Evolutionary conservation across 2,329 filamentous ascomycete species (phyloP).

Genomic region (Westerdykella aurantiaca): DNA sequence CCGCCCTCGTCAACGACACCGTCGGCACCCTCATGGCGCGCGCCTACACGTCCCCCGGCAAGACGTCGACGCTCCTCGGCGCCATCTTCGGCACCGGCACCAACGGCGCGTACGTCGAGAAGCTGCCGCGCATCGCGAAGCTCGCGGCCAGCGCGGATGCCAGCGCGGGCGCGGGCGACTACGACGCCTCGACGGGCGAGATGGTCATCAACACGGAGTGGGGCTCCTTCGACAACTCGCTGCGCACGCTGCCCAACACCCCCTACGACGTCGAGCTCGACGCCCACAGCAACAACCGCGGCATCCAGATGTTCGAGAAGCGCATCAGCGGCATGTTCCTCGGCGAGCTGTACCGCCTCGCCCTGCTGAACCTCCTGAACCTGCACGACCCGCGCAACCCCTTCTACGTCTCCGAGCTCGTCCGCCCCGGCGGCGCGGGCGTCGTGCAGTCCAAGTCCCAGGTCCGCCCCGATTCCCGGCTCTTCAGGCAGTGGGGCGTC

Average conservation of each 20-base stretch:
- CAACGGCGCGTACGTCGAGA: constrained; percentile 96
- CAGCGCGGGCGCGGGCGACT: constrained; percentile 47
- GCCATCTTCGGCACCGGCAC: constrained; percentile 97
- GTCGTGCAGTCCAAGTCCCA: constrained; percentile 48
- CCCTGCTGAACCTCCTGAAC: constrained; percentile 66
- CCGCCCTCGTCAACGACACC: constrained; percentile 93
- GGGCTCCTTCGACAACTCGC: constrained; percentile 94
- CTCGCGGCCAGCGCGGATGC: constrained; percentile 42
- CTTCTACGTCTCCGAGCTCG: constrained; percentile 70
- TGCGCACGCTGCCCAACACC: constrained; percentile 81
- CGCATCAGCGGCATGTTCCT: constrained; percentile 97
- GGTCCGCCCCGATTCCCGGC: constrained; percentile 50
- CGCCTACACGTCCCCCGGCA: constrained; percentile 86
- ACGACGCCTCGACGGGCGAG: constrained; percentile 74
- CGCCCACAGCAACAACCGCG: constrained; percentile 76
- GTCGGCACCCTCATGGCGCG: constrained; percentile 97
- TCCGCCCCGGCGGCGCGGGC: constrained; percentile 26
- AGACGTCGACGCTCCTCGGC: constrained; percentile 80
- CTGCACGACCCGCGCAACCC: constrained; percentile 60
- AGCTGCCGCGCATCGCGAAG: constrained; percentile 79
- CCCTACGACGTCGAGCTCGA: constrained; percentile 77
- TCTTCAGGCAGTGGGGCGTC: constrained; percentile 80
- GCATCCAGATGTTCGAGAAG: constrained; percentile 98
- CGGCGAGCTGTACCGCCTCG: constrained; percentile 82
- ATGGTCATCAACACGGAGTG: constrained; percentile 99